Percentiles rank a stretch among this genome's conserved stretches.
Conservation (phyloP, 306 rosid genomes). For the Lathyrus tuberosus region DNA sequence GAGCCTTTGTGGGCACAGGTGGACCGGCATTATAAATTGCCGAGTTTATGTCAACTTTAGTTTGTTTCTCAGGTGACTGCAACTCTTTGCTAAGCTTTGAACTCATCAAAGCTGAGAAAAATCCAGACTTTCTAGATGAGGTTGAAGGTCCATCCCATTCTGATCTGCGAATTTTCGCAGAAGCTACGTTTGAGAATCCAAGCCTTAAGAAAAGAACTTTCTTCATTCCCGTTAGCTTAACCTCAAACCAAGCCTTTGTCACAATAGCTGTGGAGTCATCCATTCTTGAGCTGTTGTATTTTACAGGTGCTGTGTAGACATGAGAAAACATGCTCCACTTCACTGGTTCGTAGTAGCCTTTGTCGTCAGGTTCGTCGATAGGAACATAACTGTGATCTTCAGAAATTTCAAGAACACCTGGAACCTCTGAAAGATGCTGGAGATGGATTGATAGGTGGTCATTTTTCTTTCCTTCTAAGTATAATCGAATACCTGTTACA, state of each 20-base stretch:
- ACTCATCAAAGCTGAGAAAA: conserved; percentile 75
- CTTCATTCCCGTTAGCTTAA: conserved; percentile 69
- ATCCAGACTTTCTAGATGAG: conserved; percentile 73
- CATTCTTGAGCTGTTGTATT: conserved; percentile 57
- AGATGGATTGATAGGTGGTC: conserved; percentile 82
- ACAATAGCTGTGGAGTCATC: conserved; percentile 69
- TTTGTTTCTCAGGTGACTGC: conserved; percentile 50
- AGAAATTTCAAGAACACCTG: conserved; percentile 58
- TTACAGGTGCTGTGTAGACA: conserved; percentile 78
- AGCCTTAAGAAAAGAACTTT: conserved; percentile 80
- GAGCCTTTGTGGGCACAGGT: conserved; percentile 66
- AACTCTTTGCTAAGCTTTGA: conserved; percentile 66
- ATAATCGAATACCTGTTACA: conserved; percentile 79
- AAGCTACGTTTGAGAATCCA: conserved; percentile 75
- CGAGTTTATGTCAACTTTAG: conserved; percentile 73
- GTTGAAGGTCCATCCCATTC: conserved; percentile 84
- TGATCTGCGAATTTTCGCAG: conserved; percentile 69
- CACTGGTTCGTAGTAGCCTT: conserved; percentile 69
- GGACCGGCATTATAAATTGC: conserved; percentile 80
- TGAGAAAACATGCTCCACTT: conserved; percentile 87
- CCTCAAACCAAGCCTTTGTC: conserved; percentile 89
- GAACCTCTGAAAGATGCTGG: conserved; percentile 81
- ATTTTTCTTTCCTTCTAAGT: conserved; percentile 80
- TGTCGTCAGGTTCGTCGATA: conserved; percentile 53
- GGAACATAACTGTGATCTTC: conserved; percentile 60